Evolutionary conservation across 192 early-diverging fungal species (phyloP).

Genomic region (Oehlia diaphana): DNA sequence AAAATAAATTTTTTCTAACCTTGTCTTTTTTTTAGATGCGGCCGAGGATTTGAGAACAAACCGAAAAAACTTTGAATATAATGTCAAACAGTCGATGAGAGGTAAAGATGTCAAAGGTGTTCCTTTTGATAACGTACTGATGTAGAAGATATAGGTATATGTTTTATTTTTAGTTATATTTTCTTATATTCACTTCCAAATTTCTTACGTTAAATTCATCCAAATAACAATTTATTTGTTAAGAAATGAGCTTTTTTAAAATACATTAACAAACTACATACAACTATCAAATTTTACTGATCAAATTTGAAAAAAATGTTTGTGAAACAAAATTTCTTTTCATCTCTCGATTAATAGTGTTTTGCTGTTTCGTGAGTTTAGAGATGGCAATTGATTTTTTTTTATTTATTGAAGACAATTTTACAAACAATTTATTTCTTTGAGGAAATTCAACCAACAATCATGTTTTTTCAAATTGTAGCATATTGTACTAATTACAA

Average conservation of each 20-base stretch:
- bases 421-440: not conserved
- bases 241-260: not conserved
- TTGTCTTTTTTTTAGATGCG: slow-evolving; percentile 56
- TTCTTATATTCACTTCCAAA: not conserved
- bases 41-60: slow-evolving; percentile 78
- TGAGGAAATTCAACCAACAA: not conserved
- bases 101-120: slow-evolving; percentile 72
- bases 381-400: not conserved
- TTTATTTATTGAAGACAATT: not conserved
- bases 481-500: not conserved
- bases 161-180: not conserved
- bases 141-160: not conserved
- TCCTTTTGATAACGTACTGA: slow-evolving; percentile 67
- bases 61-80: slow-evolving; percentile 67
- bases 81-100: slow-evolving; percentile 74
- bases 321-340: not conserved
- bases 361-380: not conserved
- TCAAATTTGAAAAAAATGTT: not conserved
- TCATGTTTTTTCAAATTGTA: not conserved
- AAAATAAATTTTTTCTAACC: not conserved
- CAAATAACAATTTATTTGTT: not conserved
- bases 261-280: not conserved
- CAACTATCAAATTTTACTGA: not conserved
- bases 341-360: not conserved
- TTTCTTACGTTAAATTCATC: not conserved